These are phyloP conservation scores for Akanthomyces uredinophilus DNA, from an alignment of 2,329 filamentous ascomycete genomes.

Conservation along the genomic window DNA sequence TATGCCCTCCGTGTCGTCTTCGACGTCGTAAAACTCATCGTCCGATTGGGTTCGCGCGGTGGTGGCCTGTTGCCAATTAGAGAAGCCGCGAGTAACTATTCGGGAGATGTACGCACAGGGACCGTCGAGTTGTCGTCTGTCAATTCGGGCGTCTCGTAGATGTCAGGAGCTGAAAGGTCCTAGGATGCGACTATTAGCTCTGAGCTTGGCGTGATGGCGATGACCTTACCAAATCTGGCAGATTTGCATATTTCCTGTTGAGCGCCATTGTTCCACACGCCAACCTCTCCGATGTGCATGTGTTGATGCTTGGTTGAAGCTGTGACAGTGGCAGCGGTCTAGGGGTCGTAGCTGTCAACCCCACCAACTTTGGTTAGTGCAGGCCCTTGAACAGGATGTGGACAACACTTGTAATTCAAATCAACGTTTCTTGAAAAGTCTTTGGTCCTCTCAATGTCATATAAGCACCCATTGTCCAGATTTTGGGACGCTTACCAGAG, in stretches of 20 bases:
- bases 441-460: too few species aligned
- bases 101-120: slow-evolving; percentile 50
- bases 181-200: slow-evolving; percentile 41
- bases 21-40: slow-evolving; percentile 57
- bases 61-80: slow-evolving; percentile 40
- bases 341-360: slow-evolving; percentile 3
- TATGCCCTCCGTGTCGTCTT: slow-evolving; percentile 62
- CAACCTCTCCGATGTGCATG: not conserved
- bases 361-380: not conserved
- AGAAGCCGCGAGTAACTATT: slow-evolving; percentile 19
- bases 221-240: slow-evolving; percentile 66
- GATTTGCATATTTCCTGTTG: slow-evolving; percentile 74
- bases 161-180: slow-evolving; percentile 81
- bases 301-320: slow-evolving; percentile 9
- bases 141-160: slow-evolving; percentile 93
- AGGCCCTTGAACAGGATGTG: too few species aligned
- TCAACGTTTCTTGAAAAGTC: not conserved
- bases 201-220: slow-evolving; percentile 16
- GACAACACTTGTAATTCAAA: not conserved
- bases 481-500: too few species aligned
- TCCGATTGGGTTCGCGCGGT: slow-evolving; percentile 54
- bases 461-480: too few species aligned
- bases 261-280: slow-evolving; percentile 54
- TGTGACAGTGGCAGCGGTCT: slow-evolving; percentile 1
- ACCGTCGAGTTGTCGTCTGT: slow-evolving; percentile 85